Percentiles rank a stretch among this genome's conserved stretches.
These are phyloP conservation scores for Aspergillus sp. DNA, from an alignment of 2,329 filamentous ascomycete species.

Conservation along the genomic window DNA sequence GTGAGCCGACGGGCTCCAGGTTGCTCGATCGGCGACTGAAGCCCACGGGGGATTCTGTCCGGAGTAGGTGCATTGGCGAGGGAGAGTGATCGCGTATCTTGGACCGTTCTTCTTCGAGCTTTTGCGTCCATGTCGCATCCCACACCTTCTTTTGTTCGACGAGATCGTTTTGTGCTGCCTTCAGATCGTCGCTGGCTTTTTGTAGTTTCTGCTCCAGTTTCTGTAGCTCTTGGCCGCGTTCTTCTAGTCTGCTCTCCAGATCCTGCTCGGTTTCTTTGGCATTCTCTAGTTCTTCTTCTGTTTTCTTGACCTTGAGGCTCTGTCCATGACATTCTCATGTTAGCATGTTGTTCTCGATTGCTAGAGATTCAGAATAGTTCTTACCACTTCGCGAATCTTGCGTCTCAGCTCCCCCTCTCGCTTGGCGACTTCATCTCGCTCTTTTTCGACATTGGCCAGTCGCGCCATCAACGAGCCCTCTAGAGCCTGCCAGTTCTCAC, in stretches of 20 bases:
- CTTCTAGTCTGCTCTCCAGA: conserved; percentile 58
- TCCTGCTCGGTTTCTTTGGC: conserved; percentile 47
- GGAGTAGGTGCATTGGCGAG: conserved; percentile 35
- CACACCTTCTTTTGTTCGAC: conserved; percentile 59
- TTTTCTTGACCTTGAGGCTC: conserved; percentile 64
- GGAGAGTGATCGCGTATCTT: conserved; percentile 56
- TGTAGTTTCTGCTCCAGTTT: conserved; percentile 42
- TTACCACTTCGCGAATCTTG: conserved; percentile 82
- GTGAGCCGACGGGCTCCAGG: conserved; percentile 39
- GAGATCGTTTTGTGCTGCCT: conserved; percentile 57
- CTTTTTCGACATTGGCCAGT: conserved; percentile 77
- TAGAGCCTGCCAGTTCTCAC: conserved; percentile 97
- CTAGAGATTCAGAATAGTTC: conserved; percentile 29
- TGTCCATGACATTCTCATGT: conserved; percentile 33
- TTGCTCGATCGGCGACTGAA: conserved; percentile 40
- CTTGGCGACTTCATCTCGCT: conserved; percentile 79
- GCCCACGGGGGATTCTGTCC: conserved; percentile 43
- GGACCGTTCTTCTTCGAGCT: conserved; percentile 63
- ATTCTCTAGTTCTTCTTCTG: conserved; percentile 81
- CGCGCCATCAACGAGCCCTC: conserved; percentile 81
- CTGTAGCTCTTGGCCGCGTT: conserved; percentile 61
- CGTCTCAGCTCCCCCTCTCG: conserved; percentile 84
- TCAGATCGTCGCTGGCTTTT: conserved; percentile 61
- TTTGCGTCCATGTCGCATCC: conserved; percentile 58
- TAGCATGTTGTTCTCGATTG: neutral